Evolutionary conservation across 2,329 filamentous ascomycete species (phyloP).

Genomic region (Diaporthe sp.): DNA sequence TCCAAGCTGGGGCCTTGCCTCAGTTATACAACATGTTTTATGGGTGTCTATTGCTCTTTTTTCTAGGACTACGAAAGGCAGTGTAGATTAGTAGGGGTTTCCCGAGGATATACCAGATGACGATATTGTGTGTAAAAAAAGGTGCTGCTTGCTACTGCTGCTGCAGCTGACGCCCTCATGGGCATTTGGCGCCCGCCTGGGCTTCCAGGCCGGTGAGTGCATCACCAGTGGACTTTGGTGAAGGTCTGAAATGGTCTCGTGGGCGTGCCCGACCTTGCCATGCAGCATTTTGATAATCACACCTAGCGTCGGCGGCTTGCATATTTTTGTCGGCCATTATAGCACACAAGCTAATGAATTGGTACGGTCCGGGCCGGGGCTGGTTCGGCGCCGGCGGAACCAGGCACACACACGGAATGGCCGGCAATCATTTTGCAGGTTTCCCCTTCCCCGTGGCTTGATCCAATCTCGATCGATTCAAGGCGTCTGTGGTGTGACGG

Average conservation of each 20-base stretch:
- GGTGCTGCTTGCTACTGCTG: not conserved
- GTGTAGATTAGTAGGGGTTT: constrained; percentile 19
- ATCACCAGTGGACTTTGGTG: not conserved
- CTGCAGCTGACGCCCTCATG: not conserved
- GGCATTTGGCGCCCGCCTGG: not conserved
- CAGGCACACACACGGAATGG: too few relatives aligned
- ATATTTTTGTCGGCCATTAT: too few relatives aligned
- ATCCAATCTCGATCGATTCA: too few relatives aligned
- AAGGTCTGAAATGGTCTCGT: not conserved
- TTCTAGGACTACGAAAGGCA: constrained; percentile 16
- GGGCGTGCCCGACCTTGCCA: not conserved
- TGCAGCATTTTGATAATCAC: too few relatives aligned
- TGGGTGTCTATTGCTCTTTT: constrained; percentile 8
- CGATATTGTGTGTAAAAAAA: constrained; percentile 16
- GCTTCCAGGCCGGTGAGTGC: not conserved
- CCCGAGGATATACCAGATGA: constrained; percentile 18
- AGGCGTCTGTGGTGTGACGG: too few relatives aligned
- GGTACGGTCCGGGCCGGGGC: too few relatives aligned
- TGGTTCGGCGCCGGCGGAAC: too few relatives aligned
- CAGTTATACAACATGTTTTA: not conserved
- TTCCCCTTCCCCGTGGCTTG: too few relatives aligned
- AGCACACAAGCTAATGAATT: too few relatives aligned
- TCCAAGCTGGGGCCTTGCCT: not conserved
- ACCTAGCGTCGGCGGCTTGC: too few relatives aligned
- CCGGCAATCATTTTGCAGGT: too few relatives aligned